Conservation (phyloP, 371 early-diverging fungal species). For the Chytridiales sp. region DNA sequence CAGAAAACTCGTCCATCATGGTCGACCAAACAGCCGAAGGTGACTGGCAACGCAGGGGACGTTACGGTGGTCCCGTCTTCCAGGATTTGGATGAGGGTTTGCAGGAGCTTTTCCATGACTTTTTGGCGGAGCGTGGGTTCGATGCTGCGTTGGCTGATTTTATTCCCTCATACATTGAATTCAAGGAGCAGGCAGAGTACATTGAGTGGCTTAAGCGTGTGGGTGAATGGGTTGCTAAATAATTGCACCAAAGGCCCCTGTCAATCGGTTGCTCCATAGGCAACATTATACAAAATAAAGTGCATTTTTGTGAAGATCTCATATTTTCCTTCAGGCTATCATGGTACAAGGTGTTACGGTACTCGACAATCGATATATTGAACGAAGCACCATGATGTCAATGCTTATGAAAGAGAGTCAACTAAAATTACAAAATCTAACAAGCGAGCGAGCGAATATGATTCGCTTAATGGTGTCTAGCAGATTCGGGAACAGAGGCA, state of each 20-base stretch:
- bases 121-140: constrained; percentile 86
- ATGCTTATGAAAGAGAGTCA: too few species aligned
- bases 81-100: constrained; percentile 84
- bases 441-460: too few species aligned
- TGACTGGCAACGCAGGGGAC: constrained; percentile 88
- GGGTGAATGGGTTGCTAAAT: constrained; percentile 68
- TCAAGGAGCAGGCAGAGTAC: constrained; percentile 95
- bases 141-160: constrained; percentile 78
- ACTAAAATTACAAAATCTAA: too few species aligned
- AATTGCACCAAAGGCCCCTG: too few species aligned
- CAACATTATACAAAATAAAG: too few species aligned
- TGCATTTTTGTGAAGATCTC: too few species aligned
- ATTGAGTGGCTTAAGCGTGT: constrained; percentile 79
- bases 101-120: constrained; percentile 77
- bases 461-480: constrained; percentile 24
- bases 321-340: too few species aligned
- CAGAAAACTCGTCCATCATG: constrained; percentile 67
- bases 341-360: too few species aligned
- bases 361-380: too few species aligned
- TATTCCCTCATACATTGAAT: constrained; percentile 84
- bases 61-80: constrained; percentile 91
- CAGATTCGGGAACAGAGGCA: constrained; percentile 36
- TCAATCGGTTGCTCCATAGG: too few species aligned
- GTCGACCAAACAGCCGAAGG: constrained; percentile 73
- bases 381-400: too few species aligned